Percentiles rank a stretch among this genome's conserved stretches.
These are phyloP conservation scores for Biscutella laevigata DNA, from an alignment of 441 rosid species.

Conservation along the genomic window DNA sequence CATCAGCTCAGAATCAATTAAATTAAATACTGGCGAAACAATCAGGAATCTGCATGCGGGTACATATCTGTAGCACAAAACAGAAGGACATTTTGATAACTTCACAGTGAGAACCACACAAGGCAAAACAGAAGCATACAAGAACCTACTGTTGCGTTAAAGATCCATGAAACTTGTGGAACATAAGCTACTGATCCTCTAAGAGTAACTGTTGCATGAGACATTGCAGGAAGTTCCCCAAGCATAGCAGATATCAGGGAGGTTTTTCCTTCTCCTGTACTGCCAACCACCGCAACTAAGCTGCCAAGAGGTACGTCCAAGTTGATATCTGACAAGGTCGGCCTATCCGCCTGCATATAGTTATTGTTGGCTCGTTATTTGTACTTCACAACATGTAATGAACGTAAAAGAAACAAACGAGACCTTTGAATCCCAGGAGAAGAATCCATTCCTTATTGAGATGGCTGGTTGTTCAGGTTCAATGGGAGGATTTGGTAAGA, in stretches of 20 bases:
- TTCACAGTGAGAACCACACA: conserved; percentile 4
- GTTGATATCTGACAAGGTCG: conserved; percentile 73
- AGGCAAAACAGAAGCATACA: conserved; percentile 17
- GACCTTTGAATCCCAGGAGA: conserved; percentile 98
- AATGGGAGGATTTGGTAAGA: conserved; percentile 84
- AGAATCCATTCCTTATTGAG: conserved; percentile 76
- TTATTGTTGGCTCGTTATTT: neutral
- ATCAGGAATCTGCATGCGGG: neutral
- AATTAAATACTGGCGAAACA: neutral
- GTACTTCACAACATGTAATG: conserved; percentile 2
- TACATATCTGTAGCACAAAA: neutral
- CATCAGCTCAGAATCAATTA: conserved; percentile 10
- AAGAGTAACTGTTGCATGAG: conserved; percentile 49
- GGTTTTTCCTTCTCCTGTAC: conserved; percentile 96
- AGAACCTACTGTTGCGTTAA: conserved; percentile 81
- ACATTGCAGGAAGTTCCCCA: conserved; percentile 72
- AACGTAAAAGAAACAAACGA: neutral
- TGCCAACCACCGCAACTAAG: conserved; percentile 89
- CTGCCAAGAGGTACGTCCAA: conserved; percentile 77
- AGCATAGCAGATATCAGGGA: conserved; percentile 96
- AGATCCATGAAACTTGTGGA: conserved; percentile 99
- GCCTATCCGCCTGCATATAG: conserved; percentile 56
- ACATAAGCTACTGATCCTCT: conserved; percentile 91
- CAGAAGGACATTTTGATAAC: neutral
- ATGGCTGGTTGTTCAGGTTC: conserved; percentile 70